Percentiles rank a stretch among this genome's conserved stretches.
These are phyloP conservation scores for Acacia confusa DNA, from an alignment of 306 rosid species.

Conservation along the genomic window DNA sequence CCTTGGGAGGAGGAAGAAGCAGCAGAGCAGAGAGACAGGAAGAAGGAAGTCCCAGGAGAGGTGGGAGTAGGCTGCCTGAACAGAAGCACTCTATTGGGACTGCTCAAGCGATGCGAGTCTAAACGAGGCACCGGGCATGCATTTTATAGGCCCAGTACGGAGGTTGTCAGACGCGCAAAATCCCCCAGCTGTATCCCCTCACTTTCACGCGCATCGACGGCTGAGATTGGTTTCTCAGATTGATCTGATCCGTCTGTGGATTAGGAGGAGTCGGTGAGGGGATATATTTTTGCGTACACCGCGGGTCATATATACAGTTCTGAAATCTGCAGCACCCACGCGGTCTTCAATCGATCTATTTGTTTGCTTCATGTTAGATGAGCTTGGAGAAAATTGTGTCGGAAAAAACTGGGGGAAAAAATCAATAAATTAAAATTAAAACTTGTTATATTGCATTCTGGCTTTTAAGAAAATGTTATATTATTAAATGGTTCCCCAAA, in stretches of 20 bases:
- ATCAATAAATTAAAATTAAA: neutral
- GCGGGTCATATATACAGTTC: neutral
- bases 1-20: conserved; percentile 15
- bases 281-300: neutral
- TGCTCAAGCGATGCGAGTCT: conserved; percentile 41
- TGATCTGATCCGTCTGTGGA: conserved; percentile 16
- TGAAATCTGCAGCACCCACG: neutral
- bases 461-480: too few species aligned
- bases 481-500: too few species aligned
- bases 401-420: too few species aligned
- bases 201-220: neutral
- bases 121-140: neutral
- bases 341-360: neutral
- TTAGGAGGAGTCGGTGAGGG: conserved; percentile 30
- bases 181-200: neutral
- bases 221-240: neutral
- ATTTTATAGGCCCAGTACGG: conserved; percentile 37
- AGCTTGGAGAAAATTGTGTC: too few species aligned
- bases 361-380: neutral
- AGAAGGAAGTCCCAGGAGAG: neutral
- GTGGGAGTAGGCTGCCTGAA: conserved; percentile 4
- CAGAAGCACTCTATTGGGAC: conserved; percentile 12
- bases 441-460: neutral
- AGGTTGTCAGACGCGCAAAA: neutral
- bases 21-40: neutral